phyloP scores from a whole-genome alignment of 495 filamentous ascomycete species.

The Lepidopterella palustris region DNA sequence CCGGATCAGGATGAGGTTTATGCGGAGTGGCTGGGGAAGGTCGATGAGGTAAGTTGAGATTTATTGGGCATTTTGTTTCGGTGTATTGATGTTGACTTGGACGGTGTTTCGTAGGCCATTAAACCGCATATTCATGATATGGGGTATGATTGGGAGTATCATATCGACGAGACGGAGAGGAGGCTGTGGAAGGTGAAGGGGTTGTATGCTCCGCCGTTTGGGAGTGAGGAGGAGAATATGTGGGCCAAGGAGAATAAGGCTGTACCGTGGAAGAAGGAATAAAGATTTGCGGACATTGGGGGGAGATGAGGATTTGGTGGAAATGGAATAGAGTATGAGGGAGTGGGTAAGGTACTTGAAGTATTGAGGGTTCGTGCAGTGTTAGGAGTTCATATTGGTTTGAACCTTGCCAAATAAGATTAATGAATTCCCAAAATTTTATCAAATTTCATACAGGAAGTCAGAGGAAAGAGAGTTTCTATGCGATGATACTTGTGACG shows the following conservation, averaged over 20 bases:
- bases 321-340: too few species aligned
- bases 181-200: conserved; percentile 28
- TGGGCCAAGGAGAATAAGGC: conserved; percentile 21
- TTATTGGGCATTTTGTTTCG: background rate
- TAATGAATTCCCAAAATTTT: too few species aligned
- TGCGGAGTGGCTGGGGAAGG: background rate
- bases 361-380: too few species aligned
- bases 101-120: conserved; percentile 11
- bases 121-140: conserved; percentile 34
- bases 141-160: conserved; percentile 40
- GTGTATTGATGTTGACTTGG: too few species aligned
- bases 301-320: too few species aligned
- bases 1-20: conserved; percentile 6
- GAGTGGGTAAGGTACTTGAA: too few species aligned
- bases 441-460: too few species aligned
- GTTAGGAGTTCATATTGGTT: too few species aligned
- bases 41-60: conserved; percentile 17
- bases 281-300: too few species aligned
- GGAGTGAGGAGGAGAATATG: conserved; percentile 18
- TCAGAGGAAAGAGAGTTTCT: too few species aligned
- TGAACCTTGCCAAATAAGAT: too few species aligned
- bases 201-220: conserved; percentile 20
- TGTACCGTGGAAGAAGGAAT: conserved; percentile 9
- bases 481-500: too few species aligned
- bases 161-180: conserved; percentile 36